These are phyloP conservation scores for Coprinopsis sp. DNA, from an alignment of 768 basidiomycete species.

Conservation along the genomic window DNA sequence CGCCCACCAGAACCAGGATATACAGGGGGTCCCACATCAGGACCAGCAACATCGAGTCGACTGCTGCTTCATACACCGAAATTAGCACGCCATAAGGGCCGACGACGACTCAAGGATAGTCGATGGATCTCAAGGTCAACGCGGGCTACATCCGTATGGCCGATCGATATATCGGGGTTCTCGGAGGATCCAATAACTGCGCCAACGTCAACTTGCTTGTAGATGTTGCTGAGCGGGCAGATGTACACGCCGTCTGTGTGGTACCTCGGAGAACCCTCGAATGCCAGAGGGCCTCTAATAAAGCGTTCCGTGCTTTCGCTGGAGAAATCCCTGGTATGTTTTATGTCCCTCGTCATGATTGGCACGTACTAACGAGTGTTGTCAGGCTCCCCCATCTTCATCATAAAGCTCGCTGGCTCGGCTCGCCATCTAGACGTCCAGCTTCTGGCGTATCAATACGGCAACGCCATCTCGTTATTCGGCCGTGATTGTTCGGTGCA, in stretches of 20 bases:
- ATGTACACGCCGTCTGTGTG: too few relatives aligned
- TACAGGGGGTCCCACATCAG: slow-evolving; percentile 8
- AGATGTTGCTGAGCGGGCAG: too few relatives aligned
- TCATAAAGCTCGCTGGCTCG: too few relatives aligned
- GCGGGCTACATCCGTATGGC: slow-evolving; percentile 37
- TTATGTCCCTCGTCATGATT: slow-evolving; percentile 81
- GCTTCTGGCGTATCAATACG: too few relatives aligned
- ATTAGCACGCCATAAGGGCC: slow-evolving; percentile 27
- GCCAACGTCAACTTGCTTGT: too few relatives aligned
- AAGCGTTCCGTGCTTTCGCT: slow-evolving; percentile 38
- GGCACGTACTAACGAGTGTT: slow-evolving; percentile 80
- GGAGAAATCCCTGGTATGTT: slow-evolving; percentile 82
- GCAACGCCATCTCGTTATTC: too few relatives aligned
- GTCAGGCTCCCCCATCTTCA: slow-evolving; percentile 78
- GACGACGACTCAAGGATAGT: too few relatives aligned
- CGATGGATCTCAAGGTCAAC: slow-evolving; percentile 25
- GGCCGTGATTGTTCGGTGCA: too few relatives aligned
- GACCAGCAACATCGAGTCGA: slow-evolving; percentile 14
- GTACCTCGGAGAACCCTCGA: too few relatives aligned
- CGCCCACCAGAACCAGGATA: slow-evolving; percentile 11
- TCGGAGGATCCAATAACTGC: too few relatives aligned
- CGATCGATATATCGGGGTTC: too few relatives aligned
- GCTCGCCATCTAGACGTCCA: too few relatives aligned
- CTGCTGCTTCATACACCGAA: slow-evolving; percentile 20
- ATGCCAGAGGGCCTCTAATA: slow-evolving; percentile 40